phyloP scores from a whole-genome alignment of 2,329 filamentous ascomycete genomes.

The Fusarium abutilonis region DNA sequence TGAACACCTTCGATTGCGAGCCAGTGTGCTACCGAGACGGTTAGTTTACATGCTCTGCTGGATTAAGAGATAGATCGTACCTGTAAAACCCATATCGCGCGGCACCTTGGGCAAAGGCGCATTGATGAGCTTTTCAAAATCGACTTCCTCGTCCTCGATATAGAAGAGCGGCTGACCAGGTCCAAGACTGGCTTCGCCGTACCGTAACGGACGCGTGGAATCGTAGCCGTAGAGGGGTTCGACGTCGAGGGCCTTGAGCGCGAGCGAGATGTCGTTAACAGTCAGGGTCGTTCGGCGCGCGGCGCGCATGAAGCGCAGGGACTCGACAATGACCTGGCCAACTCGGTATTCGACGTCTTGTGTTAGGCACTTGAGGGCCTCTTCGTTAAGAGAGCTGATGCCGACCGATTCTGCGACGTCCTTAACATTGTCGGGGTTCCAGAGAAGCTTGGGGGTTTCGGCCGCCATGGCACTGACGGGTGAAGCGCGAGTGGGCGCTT shows the following conservation, averaged over 20 bases:
- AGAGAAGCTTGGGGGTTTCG: constrained; percentile 70
- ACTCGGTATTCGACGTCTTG: constrained; percentile 97
- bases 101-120: constrained; percentile 94
- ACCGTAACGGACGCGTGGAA: constrained; percentile 85
- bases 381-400: constrained; percentile 81
- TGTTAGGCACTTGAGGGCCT: constrained; percentile 85
- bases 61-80: constrained; percentile 57
- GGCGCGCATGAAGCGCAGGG: constrained; percentile 95
- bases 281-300: constrained; percentile 85
- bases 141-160: constrained; percentile 97
- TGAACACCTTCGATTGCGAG: constrained; percentile 97
- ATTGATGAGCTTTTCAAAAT: constrained; percentile 99
- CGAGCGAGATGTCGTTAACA: constrained; percentile 89
- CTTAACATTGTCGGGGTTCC: constrained; percentile 95
- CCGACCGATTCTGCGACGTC: constrained; percentile 97
- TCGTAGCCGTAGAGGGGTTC: constrained; percentile 98
- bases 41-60: constrained; percentile 12
- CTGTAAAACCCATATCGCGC: constrained; percentile 89
- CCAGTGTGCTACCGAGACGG: constrained; percentile 78
- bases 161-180: constrained; percentile 96
- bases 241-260: constrained; percentile 85
- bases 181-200: constrained; percentile 92
- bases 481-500: constrained; percentile 5
- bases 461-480: constrained; percentile 47
- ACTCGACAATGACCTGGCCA: constrained; percentile 91